A percentile compares a stretch with the other conserved stretches of the same genome.
phyloP scores from a whole-genome alignment of 352 stramenopile species.

The Globisporangium alternatum region DNA sequence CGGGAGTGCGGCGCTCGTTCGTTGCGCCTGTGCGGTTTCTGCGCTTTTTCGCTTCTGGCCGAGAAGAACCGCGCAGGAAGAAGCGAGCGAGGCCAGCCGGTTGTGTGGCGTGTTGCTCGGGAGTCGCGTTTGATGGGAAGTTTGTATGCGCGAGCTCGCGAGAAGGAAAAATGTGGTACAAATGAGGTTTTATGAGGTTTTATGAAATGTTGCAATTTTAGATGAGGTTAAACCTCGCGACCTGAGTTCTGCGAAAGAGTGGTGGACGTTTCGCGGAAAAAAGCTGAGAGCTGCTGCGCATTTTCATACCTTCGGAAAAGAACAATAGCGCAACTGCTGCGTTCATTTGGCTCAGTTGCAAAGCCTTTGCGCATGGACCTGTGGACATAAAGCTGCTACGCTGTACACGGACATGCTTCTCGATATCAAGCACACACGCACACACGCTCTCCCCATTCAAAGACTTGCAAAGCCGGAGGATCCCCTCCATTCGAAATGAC shows the following conservation, averaged over 20 bases:
- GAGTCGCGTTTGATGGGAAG: background rate
- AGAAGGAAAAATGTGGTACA: background rate
- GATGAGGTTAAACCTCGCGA: constrained; percentile 2
- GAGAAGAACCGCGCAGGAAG: constrained; percentile 8
- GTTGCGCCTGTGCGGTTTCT: constrained; percentile 29
- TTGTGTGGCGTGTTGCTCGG: background rate
- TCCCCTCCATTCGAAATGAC: background rate
- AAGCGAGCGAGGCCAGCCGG: constrained; percentile 2
- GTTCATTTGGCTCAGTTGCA: too few relatives aligned
- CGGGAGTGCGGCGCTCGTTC: constrained; percentile 21
- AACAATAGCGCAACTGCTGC: background rate
- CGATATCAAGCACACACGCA: too few relatives aligned
- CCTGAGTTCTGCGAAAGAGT: constrained; percentile 5
- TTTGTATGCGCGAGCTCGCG: background rate
- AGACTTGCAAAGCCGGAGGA: constrained; percentile 1
- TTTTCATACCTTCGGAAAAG: constrained; percentile 6
- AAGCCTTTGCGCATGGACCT: too few relatives aligned
- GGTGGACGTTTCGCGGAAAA: constrained; percentile 19
- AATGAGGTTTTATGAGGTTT: constrained; percentile 2
- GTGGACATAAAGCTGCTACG: too few relatives aligned
- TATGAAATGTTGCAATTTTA: background rate
- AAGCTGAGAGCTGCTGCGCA: constrained; percentile 7
- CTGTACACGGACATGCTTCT: too few relatives aligned
- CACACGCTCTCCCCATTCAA: too few relatives aligned
- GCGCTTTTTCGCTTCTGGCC: constrained; percentile 41